A percentile compares a stretch with the other conserved stretches of the same genome.
These are phyloP conservation scores for Thielaviopsis musarum DNA, from an alignment of 2,329 filamentous ascomycete genomes.

Conservation along the genomic window DNA sequence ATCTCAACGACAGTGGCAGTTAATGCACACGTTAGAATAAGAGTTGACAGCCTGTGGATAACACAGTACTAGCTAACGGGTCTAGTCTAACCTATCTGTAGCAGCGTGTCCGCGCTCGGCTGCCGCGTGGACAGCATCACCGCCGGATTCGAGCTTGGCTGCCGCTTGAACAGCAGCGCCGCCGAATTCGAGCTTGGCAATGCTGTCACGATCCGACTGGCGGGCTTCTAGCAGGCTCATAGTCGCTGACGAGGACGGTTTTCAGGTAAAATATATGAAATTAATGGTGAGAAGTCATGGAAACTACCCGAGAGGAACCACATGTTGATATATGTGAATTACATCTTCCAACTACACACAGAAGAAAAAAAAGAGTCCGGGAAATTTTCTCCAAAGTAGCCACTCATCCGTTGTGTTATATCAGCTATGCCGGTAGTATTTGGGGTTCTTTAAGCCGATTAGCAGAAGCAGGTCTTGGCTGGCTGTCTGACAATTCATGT, in stretches of 20 bases:
- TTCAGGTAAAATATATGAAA: too few relatives aligned
- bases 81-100: constrained; percentile 27
- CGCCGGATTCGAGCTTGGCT: neutral
- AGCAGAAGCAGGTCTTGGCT: too few relatives aligned
- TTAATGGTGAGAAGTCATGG: too few relatives aligned
- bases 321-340: too few relatives aligned
- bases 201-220: neutral
- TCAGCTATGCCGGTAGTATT: too few relatives aligned
- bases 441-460: too few relatives aligned
- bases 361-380: neutral
- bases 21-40: neutral
- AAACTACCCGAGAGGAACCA: too few relatives aligned
- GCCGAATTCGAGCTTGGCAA: neutral
- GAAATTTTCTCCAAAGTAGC: too few relatives aligned
- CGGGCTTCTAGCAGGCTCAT: neutral
- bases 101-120: constrained; percentile 28
- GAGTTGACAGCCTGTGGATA: neutral
- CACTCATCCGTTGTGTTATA: too few relatives aligned
- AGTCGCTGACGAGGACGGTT: neutral
- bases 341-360: neutral
- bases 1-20: neutral
- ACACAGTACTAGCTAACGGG: neutral
- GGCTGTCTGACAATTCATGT: too few relatives aligned
- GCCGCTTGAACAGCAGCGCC: constrained; percentile 15
- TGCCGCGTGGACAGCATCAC: constrained; percentile 15